A percentile compares a stretch with the other conserved stretches of the same genome.
These are phyloP conservation scores for Isoetes engelmannii DNA, from an alignment of 83 land plant genomes.

Conservation along the genomic window DNA sequence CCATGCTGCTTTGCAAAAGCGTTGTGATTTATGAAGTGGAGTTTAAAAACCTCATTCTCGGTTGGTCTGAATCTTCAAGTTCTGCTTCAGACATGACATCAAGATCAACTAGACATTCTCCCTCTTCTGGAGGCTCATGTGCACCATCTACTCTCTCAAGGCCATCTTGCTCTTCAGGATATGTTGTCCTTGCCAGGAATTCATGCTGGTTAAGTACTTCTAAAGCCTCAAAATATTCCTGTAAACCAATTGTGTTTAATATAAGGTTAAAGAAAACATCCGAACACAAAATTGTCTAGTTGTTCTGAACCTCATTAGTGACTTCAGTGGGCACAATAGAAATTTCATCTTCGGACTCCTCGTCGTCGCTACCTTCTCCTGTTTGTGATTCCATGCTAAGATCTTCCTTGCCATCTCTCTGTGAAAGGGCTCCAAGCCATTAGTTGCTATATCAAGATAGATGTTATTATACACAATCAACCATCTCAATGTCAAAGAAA, in stretches of 20 bases:
- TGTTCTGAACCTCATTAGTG: slow-evolving; percentile 38
- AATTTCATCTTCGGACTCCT: slow-evolving; percentile 38
- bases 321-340: slow-evolving; percentile 34
- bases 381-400: too few species aligned
- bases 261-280: neutral
- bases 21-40: slow-evolving; percentile 5
- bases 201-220: slow-evolving; percentile 47
- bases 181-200: slow-evolving; percentile 29
- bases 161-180: slow-evolving; percentile 29
- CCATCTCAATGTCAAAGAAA: too few species aligned
- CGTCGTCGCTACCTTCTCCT: slow-evolving; percentile 13
- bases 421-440: too few species aligned
- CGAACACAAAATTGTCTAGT: neutral
- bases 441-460: too few species aligned
- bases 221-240: slow-evolving; percentile 45
- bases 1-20: neutral
- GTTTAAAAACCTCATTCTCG: slow-evolving; percentile 31
- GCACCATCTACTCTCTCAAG: slow-evolving; percentile 23
- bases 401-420: too few species aligned
- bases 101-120: slow-evolving; percentile 22
- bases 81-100: slow-evolving; percentile 37
- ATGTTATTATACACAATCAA: too few species aligned
- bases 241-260: neutral
- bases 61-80: slow-evolving; percentile 37
- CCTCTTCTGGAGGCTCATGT: slow-evolving; percentile 42